Evolutionary conservation across 2,329 filamentous ascomycete genomes (phyloP), one percentile per base, ranked within the genome.

Genomic region (Ophiocordyceps camponoti-rufipedis): DNA sequence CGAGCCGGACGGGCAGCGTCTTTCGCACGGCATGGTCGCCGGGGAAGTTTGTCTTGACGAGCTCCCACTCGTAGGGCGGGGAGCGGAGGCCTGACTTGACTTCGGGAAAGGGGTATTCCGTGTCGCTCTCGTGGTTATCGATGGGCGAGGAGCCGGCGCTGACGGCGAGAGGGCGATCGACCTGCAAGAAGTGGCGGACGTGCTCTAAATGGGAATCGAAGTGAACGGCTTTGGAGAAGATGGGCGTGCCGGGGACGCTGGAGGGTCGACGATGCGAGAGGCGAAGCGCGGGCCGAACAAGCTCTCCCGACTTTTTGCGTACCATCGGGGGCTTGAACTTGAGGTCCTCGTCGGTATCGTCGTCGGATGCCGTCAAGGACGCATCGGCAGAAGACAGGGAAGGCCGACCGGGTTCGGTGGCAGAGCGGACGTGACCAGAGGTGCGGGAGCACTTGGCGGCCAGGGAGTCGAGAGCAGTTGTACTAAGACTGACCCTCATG

Each of bases 131-230:
- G 58, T 94, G 88, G 45, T 72, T 78, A 48, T 96, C 89, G 7
- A 85, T 83, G 0, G 91, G 91, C 2, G 91, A 96, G 1, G 89
- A 89, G 14, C 86, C 82, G 45, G 88, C 88, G 61, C 89, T 96
- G 59, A 98, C 91, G 44, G 91, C 91, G n/a, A 94, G 79, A 2
- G 91, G 91, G 47, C 85, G 78, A 58, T 98, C 91, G 7, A 95
- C 81, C 58, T 95, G 86, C 19, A 95, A 69, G 62, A 98, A 98
- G 60, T 96, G 91, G 31, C 91, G 78, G 38, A 96, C 89, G 55
- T 96, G 89, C 64, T 96, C 91, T 38, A 96, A 77, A 57, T 94
- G 85, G 28, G 89, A 85, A 63, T 96, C 91, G 59, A 98, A 98
- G 63, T 98, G 91, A n/a, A 98, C 91, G 12, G 85, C 87, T 63